phyloP scores from a whole-genome alignment of 2,329 filamentous ascomycete genomes.

The Ascochyta clinopodiicola region DNA sequence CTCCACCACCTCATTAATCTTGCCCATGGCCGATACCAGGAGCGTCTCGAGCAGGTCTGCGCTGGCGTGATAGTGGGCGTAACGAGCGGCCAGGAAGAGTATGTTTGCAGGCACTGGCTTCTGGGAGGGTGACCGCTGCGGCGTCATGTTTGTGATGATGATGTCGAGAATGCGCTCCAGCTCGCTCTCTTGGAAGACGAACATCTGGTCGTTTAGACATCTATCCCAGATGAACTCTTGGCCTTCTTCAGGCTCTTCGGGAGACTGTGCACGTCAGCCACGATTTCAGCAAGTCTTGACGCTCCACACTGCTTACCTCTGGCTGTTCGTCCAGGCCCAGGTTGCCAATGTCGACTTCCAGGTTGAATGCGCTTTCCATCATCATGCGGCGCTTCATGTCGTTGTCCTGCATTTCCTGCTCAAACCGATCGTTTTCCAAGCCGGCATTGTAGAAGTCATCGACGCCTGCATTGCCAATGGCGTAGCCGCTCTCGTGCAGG shows the following conservation, averaged over 20 bases:
- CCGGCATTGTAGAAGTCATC: constrained; percentile 96
- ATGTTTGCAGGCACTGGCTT: constrained; percentile 98
- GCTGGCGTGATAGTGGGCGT: constrained; percentile 95
- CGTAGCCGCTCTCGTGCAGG: constrained; percentile 91
- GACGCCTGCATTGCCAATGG: constrained; percentile 79
- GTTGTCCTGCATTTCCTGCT: constrained; percentile 96
- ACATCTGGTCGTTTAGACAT: constrained; percentile 98
- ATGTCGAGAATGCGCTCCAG: constrained; percentile 91
- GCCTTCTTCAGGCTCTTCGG: constrained; percentile 82
- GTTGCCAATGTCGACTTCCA: constrained; percentile 95
- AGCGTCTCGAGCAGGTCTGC: constrained; percentile 81
- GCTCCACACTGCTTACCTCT: constrained; percentile 65
- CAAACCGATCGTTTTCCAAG: constrained; percentile 90
- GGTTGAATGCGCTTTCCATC: constrained; percentile 96
- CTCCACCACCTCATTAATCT: constrained; percentile 97
- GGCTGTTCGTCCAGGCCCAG: constrained; percentile 94
- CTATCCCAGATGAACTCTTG: constrained; percentile 96
- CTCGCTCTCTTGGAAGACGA: constrained; percentile 96
- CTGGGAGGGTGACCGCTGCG: constrained; percentile 92
- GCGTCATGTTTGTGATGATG: constrained; percentile 97
- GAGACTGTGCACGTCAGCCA: constrained; percentile 37
- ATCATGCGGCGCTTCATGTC: constrained; percentile 97
- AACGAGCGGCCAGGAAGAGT: constrained; percentile 91
- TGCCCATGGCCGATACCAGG: constrained; percentile 86
- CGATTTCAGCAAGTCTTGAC: constrained; percentile 21